Evolutionary conservation across 352 stramenopile species (phyloP), one percentile per base, ranked within the genome.

Genomic region (Pythium rhizo-oryzae): DNA sequence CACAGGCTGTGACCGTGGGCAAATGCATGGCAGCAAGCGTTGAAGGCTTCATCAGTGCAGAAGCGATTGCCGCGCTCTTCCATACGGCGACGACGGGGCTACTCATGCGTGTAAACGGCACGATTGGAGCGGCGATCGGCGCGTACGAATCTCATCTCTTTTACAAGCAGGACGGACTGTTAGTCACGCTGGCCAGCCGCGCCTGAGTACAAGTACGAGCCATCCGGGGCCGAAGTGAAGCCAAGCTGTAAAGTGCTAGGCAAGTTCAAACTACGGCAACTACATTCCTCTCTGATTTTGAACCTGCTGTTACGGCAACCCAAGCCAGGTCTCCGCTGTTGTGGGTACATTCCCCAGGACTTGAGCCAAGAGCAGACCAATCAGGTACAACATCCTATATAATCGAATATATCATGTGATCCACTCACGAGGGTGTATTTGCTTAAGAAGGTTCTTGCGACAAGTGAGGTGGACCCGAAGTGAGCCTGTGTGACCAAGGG

Each of bases 91-190:
- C 83, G 15, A 81, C 84, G 16, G 87, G 85, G 1, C 62, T 96
- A 28, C 52, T 96, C 25, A 92, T 96, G 85, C 75, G 80, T 43
- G 83, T 96, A 25, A 92, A 96, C 66, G 87, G 87, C 28, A 93
- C 80, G 25, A 89, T 96, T 46, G 71, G 71, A 28, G 79, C 82
- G 12, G 82, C 81, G 5, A 92, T 96, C 30, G 85, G 85, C 28
- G 75, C 70, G 43, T 96, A 90, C 57, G 57, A 77, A 43, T 89
- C 84, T 33, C 69, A 76, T 35, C 63, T 96, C 33, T 84, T 78
- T 46, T 96, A 96, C 65, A 71, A 80, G 35, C 87, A 96, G 75
- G 79, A 94, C 30, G 82, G 65, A 8, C 66, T 96, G 56, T 70
- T 94, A 15, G 84, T 96, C 47, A 84, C 68, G 35, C 82, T 93